Conservation (phyloP, 495 filamentous ascomycete genomes). For the Penicillium manginii region DNA sequence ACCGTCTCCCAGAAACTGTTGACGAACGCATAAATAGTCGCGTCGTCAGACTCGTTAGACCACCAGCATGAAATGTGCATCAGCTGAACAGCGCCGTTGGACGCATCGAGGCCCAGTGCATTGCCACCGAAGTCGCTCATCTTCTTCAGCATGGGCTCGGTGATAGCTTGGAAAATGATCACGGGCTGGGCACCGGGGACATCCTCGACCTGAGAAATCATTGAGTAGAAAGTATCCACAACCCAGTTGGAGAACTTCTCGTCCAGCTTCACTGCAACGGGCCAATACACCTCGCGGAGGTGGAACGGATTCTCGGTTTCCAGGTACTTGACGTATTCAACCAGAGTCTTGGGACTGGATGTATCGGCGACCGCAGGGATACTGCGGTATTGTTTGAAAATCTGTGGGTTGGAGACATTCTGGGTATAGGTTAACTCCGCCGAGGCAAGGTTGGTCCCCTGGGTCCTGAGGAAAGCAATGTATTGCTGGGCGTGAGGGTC, state of each 20-base stretch:
- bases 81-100: conserved; percentile 41
- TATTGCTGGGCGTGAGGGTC: conserved; percentile 53
- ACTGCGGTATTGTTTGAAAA: conserved; percentile 45
- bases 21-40: conserved; percentile 23
- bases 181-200: conserved; percentile 44
- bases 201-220: conserved; percentile 38
- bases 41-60: conserved; percentile 38
- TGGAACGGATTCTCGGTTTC: conserved; percentile 44
- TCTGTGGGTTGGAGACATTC: conserved; percentile 40
- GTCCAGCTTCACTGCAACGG: conserved; percentile 42
- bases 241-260: conserved; percentile 38
- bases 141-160: conserved; percentile 38
- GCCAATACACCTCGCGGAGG: conserved; percentile 49
- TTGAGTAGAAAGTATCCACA: conserved; percentile 39
- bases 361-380: conserved; percentile 42
- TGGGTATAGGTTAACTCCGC: conserved; percentile 46
- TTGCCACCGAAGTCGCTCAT: conserved; percentile 54
- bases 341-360: conserved; percentile 44
- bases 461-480: conserved; percentile 39
- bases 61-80: conserved; percentile 42
- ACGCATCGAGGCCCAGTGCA: conserved; percentile 51
- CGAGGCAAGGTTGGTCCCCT: conserved; percentile 34
- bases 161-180: conserved; percentile 53
- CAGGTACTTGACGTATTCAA: conserved; percentile 49
- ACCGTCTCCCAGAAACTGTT: conserved; percentile 23